Evolutionary conservation across 2,329 filamentous ascomycete species (phyloP).

Genomic region (Monosporascus sp.): DNA sequence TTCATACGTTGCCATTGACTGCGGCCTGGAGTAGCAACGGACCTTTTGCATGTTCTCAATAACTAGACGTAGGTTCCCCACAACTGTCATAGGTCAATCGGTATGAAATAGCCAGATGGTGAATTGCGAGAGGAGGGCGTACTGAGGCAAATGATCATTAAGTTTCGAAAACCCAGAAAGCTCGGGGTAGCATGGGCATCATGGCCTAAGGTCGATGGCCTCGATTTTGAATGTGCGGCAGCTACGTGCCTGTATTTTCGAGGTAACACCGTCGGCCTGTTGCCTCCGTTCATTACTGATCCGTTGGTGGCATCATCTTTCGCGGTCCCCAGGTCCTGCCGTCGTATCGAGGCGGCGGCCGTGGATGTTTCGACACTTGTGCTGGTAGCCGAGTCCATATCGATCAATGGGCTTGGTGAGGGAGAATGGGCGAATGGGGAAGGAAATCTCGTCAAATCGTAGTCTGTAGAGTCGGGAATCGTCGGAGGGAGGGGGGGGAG

Average conservation of each 20-base stretch:
- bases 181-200: conserved; percentile 72
- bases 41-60: conserved; percentile 97
- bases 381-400: conserved; percentile 38
- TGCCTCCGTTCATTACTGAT: conserved; percentile 19
- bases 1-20: conserved; percentile 10
- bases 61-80: conserved; percentile 88
- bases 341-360: conserved; percentile 15
- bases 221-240: conserved; percentile 69
- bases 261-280: conserved; percentile 33
- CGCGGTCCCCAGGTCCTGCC: conserved; percentile 7
- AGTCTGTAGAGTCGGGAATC: background rate
- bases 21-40: conserved; percentile 6
- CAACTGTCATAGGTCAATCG: conserved; percentile 51
- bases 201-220: conserved; percentile 79
- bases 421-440: no score
- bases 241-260: conserved; percentile 88
- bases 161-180: conserved; percentile 89
- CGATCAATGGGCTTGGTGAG: no score
- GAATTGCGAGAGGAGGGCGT: conserved; percentile 24
- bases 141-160: conserved; percentile 93
- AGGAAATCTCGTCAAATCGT: no score
- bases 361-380: conserved; percentile 28
- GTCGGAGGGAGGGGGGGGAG: background rate
- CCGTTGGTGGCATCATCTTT: conserved; percentile 1
- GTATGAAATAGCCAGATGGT: background rate